Percentiles rank a stretch among this genome's conserved stretches.
Evolutionary conservation across 2,329 filamentous ascomycete species (phyloP).

Genomic region (Trichoderma asperellum): DNA sequence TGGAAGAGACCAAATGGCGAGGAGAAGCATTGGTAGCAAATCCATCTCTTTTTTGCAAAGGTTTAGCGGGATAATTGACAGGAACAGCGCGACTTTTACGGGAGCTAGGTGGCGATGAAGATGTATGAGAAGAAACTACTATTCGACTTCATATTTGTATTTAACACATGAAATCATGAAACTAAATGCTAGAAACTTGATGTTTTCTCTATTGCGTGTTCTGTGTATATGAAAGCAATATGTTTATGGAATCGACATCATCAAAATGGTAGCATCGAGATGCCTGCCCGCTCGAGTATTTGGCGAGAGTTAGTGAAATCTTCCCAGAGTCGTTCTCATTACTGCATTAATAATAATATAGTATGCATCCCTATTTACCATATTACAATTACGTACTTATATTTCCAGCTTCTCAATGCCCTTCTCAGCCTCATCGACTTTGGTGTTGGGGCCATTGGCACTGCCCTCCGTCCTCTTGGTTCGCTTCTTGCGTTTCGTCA

Average conservation of each 20-base stretch:
- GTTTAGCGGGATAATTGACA: background rate
- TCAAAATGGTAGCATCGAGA: background rate
- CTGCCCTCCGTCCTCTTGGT: constrained; percentile 33
- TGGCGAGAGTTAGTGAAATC: background rate
- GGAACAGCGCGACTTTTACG: background rate
- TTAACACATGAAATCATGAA: background rate
- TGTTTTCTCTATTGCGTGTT: background rate
- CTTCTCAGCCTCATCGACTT: background rate
- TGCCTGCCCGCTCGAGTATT: background rate
- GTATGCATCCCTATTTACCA: background rate
- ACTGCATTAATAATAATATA: background rate
- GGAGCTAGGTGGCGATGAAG: background rate
- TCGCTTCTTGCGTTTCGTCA: constrained; percentile 47
- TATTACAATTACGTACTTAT: background rate
- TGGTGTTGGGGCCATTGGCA: background rate
- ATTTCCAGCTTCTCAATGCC: constrained; percentile 6
- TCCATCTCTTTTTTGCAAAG: background rate
- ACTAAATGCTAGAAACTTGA: background rate
- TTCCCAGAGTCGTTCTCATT: background rate
- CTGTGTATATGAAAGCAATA: background rate
- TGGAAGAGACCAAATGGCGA: background rate
- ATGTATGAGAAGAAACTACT: background rate
- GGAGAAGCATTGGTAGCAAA: background rate
- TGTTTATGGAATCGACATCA: background rate
- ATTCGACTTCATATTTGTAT: background rate